Conservation (phyloP, 202 grass and related monocot species). For the Saccharum hybrid region DNA sequence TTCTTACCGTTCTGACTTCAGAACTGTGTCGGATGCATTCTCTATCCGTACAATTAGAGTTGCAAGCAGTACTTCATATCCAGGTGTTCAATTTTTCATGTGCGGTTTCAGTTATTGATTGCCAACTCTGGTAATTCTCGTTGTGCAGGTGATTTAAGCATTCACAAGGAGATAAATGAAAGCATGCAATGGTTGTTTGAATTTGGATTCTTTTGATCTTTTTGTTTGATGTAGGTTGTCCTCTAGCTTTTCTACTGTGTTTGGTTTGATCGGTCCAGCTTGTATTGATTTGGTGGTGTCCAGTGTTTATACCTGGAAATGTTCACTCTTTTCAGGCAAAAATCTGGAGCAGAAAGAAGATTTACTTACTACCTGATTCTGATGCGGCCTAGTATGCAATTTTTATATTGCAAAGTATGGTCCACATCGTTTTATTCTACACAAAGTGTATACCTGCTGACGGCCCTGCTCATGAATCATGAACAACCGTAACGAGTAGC, state of each 20-base stretch:
- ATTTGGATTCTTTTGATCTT: not conserved
- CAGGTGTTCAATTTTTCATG: not conserved
- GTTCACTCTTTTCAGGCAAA: not conserved
- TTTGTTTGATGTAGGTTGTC: not conserved
- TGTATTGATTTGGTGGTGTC: not conserved
- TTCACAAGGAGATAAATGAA: not conserved
- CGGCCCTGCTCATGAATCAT: not conserved
- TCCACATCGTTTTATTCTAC: conserved; percentile 18
- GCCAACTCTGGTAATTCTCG: not conserved
- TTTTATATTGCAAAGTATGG: not conserved
- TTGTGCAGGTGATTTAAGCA: not conserved
- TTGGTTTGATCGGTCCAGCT: not conserved
- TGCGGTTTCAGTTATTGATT: not conserved
- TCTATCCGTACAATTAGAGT: not conserved
- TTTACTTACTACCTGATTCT: not conserved
- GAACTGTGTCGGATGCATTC: not conserved
- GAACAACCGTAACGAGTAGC: not conserved
- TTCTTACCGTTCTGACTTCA: not conserved
- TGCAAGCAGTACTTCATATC: not conserved
- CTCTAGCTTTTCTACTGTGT: not conserved
- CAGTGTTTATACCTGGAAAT: conserved; percentile 21
- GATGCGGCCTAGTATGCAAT: not conserved
- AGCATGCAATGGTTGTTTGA: not conserved
- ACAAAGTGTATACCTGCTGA: conserved; percentile 5
- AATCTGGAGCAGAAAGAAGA: conserved; percentile 10